These are phyloP conservation scores for Tricholoma furcatifolium DNA, from an alignment of 768 basidiomycete species.

Conservation along the genomic window DNA sequence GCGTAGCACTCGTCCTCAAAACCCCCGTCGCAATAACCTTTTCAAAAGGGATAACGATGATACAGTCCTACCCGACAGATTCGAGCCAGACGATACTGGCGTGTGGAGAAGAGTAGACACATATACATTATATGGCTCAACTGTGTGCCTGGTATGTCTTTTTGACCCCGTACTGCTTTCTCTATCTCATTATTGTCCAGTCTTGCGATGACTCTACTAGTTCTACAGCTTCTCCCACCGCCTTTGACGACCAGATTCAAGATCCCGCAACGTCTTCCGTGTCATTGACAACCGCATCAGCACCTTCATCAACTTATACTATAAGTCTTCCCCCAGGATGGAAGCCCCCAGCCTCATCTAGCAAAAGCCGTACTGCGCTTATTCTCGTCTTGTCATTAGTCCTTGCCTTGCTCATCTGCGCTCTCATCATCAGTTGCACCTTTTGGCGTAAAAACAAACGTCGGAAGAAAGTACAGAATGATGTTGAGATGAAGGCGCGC, in stretches of 20 bases:
- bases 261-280: conserved; percentile 17
- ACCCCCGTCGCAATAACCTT: conserved; percentile 14
- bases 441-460: conserved; percentile 53
- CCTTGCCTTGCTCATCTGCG: conserved; percentile 59
- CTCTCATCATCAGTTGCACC: conserved; percentile 60
- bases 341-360: conserved; percentile 26
- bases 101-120: conserved; percentile 52
- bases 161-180: background rate
- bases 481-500: conserved; percentile 50
- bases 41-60: conserved; percentile 11
- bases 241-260: conserved; percentile 34
- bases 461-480: conserved; percentile 32
- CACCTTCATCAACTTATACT: conserved; percentile 22
- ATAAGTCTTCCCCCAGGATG: conserved; percentile 57
- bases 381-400: conserved; percentile 60
- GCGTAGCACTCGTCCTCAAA: conserved; percentile 8
- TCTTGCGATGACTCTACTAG: conserved; percentile 19
- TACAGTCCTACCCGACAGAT: conserved; percentile 51
- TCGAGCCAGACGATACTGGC: conserved; percentile 49
- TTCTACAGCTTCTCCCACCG: conserved; percentile 22
- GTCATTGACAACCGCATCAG: conserved; percentile 17
- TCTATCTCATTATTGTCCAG: conserved; percentile 11
- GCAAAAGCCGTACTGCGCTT: conserved; percentile 37
- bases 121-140: conserved; percentile 73
- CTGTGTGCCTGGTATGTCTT: conserved; percentile 52